Percentiles rank a stretch among this genome's conserved stretches.
Conservation (phyloP, 805 yeast genomes). For the Yamadazyma akitaensis region DNA sequence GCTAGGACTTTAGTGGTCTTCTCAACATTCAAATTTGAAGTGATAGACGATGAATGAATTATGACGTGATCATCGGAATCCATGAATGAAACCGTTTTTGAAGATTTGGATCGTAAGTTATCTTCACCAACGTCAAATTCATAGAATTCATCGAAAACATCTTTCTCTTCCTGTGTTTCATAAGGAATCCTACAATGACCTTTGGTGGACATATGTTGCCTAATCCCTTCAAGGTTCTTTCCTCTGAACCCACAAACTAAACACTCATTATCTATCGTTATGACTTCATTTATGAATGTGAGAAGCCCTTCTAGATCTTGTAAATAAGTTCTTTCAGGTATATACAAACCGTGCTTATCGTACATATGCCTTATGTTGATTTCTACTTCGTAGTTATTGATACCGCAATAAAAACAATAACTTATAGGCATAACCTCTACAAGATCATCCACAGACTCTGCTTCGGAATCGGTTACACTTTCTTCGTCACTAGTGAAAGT, state of each 20-base stretch:
- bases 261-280: constrained; percentile 41
- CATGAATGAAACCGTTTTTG: constrained; percentile 26
- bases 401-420: constrained; percentile 57
- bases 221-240: constrained; percentile 35
- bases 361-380: constrained; percentile 48
- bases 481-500: constrained; percentile 25
- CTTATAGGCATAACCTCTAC: constrained; percentile 39
- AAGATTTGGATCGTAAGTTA: neutral
- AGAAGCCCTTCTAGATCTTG: constrained; percentile 38
- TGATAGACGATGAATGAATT: neutral
- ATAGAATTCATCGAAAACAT: constrained; percentile 36
- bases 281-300: constrained; percentile 33
- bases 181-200: constrained; percentile 47
- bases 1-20: constrained; percentile 46
- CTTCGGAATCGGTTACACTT: constrained; percentile 16
- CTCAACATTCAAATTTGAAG: neutral
- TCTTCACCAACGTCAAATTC: constrained; percentile 9
- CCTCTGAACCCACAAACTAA: constrained; percentile 45
- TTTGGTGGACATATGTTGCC: constrained; percentile 43
- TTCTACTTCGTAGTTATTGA: constrained; percentile 50
- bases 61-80: constrained; percentile 16
- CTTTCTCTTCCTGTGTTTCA: constrained; percentile 39
- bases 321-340: constrained; percentile 41
- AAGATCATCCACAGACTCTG: constrained; percentile 16
- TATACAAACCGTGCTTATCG: constrained; percentile 42